Evolutionary conservation across 2,329 filamentous ascomycete genomes (phyloP), one percentile per base, ranked within the genome.

Genomic region (Xylaria digitata): DNA sequence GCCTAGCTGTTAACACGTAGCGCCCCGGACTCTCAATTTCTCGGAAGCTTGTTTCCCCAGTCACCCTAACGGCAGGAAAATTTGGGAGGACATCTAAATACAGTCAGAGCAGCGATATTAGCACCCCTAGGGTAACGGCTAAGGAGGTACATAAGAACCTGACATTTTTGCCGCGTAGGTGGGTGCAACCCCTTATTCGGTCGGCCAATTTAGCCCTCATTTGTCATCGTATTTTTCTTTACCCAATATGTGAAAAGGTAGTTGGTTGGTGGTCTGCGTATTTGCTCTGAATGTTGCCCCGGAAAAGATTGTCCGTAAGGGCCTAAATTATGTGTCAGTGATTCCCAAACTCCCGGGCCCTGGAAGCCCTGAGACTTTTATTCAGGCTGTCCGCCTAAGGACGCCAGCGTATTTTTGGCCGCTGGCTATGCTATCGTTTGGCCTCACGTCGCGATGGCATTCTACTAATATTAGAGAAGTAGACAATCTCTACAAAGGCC

Each of bases 51-150:
- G 26, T 21, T 40, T 21, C 8, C 11, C 1, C n/a, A 23, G n/a
- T n/a, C 7, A 15, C 43, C 32, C n/a, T 23, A 61, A 37, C 45
- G 21, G 5, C 46, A 45, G 6, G 11, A 34, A 45, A 21, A 11
- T 11, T 21, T 19, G 26, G 26, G 5, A n/a, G 37, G 13, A 13
- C 23, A 19, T 52, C 30, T 42, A 17, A 48, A 26, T 8, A 37
- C 32, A 32, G n/a, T 2, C 42, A 21, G 34, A 42, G 21, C 13
- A 8, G 45, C 21, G 32, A 65, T 55, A 62, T 59, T 21, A 46
- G 26, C 43, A 65, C 53, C 57, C 61, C 57, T 21, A 61, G 52
- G 49, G 56, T 61, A 40, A 53, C 34, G 13, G 50, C 21, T 11
- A 49, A 53, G 43, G 8, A 42, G 43, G 37, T 37, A 64, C n/a